Evolutionary conservation across 31 red algal species (phyloP).

Genomic region (Asparagopsis taxiformis): DNA sequence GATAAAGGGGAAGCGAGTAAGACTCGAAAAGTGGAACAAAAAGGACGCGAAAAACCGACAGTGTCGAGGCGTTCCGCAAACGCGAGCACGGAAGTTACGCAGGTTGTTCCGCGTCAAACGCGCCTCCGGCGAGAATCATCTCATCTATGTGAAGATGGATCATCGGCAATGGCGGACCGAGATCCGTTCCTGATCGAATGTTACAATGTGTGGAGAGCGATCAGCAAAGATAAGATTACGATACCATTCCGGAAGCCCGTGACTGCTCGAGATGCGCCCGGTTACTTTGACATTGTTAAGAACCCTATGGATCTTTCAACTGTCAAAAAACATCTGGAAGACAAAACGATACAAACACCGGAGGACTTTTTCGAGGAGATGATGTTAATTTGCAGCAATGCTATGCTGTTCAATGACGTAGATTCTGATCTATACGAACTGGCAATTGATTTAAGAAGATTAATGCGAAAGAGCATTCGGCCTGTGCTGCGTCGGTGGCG

Average conservation of each 20-base stretch:
- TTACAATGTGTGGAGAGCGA: slow-evolving; percentile 32
- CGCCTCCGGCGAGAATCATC: slow-evolving; percentile 54
- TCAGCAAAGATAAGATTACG: slow-evolving; percentile 55
- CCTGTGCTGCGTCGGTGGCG: slow-evolving; percentile 60
- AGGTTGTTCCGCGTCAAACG: slow-evolving; percentile 12
- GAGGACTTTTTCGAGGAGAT: slow-evolving; percentile 44
- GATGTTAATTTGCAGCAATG: slow-evolving; percentile 71
- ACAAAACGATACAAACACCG: slow-evolving; percentile 30
- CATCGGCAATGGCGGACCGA: slow-evolving; percentile 1
- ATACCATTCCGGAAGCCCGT: slow-evolving; percentile 84
- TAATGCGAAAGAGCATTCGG: slow-evolving; percentile 25
- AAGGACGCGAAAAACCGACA: slow-evolving; percentile 12
- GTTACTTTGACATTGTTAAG: slow-evolving; percentile 75
- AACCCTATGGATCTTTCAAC: slow-evolving; percentile 82
- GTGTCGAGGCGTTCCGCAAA: slow-evolving; percentile 3
- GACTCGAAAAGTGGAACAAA: background rate
- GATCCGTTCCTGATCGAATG: slow-evolving; percentile 28
- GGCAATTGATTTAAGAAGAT: slow-evolving; percentile 43
- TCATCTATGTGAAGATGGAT: slow-evolving; percentile 19
- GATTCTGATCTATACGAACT: slow-evolving; percentile 64
- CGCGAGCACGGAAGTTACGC: slow-evolving; percentile 10
- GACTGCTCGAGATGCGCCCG: slow-evolving; percentile 61
- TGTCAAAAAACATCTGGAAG: slow-evolving; percentile 14
- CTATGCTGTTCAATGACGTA: slow-evolving; percentile 57
- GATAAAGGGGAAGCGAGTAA: background rate